Conservation (phyloP, 495 filamentous ascomycete species). For the Coniosporium apollinis region DNA sequence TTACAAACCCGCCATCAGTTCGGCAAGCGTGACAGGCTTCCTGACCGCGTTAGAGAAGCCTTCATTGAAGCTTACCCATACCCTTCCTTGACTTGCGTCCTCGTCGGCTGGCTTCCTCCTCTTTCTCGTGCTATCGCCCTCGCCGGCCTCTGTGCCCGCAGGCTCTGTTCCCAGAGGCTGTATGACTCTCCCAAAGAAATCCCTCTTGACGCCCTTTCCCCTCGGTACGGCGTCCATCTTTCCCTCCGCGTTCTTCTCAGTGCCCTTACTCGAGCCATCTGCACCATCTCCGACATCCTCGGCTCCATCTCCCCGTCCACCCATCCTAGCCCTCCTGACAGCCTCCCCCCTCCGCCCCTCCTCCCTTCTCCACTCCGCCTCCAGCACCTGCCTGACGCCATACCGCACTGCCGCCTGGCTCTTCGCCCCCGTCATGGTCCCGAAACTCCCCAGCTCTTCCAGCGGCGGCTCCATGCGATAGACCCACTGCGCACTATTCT, state of each 20-base stretch:
- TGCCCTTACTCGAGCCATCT: constrained; percentile 1
- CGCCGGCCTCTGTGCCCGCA: neutral
- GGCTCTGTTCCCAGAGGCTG: constrained; percentile 21
- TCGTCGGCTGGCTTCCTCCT: constrained; percentile 11
- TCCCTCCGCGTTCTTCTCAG: constrained; percentile 16
- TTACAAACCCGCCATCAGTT: constrained; percentile 54
- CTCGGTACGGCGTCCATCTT: constrained; percentile 23
- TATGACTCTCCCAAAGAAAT: constrained; percentile 78
- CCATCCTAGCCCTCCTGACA: constrained; percentile 27
- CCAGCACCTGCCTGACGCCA: constrained; percentile 79
- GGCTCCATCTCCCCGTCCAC: constrained; percentile 1
- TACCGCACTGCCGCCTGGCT: constrained; percentile 53
- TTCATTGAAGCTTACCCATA: constrained; percentile 92
- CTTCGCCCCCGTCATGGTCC: constrained; percentile 23
- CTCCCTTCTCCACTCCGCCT: constrained; percentile 67
- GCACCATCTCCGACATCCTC: constrained; percentile 4
- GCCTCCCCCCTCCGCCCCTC: constrained; percentile 16
- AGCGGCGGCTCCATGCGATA: constrained; percentile 91
- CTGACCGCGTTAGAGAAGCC: constrained; percentile 93
- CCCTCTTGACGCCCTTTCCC: constrained; percentile 43
- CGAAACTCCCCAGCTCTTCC: constrained; percentile 49
- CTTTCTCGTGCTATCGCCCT: neutral
- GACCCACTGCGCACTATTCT: constrained; percentile 40
- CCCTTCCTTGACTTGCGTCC: constrained; percentile 30
- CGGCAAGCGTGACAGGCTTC: constrained; percentile 75